These are phyloP conservation scores for Nicotiana otophora DNA, from an alignment of 257 asterid genomes.

Conservation along the genomic window DNA sequence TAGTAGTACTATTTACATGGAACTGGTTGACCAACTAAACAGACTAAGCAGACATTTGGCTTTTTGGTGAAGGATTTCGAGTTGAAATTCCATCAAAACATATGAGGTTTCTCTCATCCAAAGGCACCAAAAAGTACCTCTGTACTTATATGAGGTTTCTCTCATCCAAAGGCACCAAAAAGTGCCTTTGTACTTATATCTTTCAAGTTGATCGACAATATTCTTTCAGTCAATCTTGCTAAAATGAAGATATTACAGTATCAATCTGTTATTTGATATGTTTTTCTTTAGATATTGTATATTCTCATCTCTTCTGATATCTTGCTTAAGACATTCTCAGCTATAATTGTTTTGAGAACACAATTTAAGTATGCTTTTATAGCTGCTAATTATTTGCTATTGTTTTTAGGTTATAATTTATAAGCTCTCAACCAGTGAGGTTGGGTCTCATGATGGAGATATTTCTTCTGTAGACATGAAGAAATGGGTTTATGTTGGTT, in stretches of 20 bases:
- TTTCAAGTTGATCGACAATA: not conserved
- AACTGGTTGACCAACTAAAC: not conserved
- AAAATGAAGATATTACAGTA: not conserved
- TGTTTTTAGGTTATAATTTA: constrained; percentile 60
- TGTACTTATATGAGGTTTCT: not conserved
- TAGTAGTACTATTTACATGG: not conserved
- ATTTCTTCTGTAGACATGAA: constrained; percentile 33
- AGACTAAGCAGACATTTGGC: not conserved
- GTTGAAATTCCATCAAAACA: not conserved
- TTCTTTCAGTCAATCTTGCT: not conserved
- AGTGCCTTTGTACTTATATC: not conserved
- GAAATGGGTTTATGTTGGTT: constrained; percentile 77
- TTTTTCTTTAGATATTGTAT: not conserved
- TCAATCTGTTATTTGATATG: not conserved
- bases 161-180: too few relatives aligned
- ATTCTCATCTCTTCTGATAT: not conserved
- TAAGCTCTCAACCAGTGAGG: constrained; percentile 61
- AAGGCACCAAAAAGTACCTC: not conserved
- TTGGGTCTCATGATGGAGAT: constrained; percentile 34
- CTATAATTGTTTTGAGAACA: not conserved
- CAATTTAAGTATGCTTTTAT: not conserved
- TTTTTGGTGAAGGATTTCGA: not conserved
- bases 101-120: not conserved
- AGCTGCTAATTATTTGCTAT: not conserved
- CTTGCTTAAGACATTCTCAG: not conserved